Evolutionary conservation across 257 asterid genomes (phyloP), one percentile per base, ranked within the genome.

Genomic region (Solanum pinnatisectum): DNA sequence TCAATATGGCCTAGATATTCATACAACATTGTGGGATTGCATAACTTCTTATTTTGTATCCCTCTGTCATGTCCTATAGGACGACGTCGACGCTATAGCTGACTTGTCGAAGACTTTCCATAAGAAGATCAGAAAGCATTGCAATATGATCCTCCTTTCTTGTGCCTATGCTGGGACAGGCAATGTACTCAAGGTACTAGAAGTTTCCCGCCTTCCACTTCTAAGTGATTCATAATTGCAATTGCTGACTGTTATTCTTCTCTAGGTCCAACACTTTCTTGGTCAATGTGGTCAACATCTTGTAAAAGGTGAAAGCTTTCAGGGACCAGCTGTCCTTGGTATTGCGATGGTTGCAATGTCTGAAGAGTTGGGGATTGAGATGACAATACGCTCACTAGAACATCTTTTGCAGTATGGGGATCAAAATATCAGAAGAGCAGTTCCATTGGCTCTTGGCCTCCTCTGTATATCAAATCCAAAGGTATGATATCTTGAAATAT

Each of bases 131-230:
- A 92, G 98, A 87, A 94, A 93, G 91, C 94, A 95, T 68, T 96
- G 98, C 71, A 96, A 94, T 89, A 94, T 95, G 96, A 97, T 96
- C 76, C 92, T 97, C 86, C 94, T 94, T 27, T 93, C 99, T 59
- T 97, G 99, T 91, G 99, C 99, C 10, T 97, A 95, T 91, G 99
- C 99, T 4, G 99, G 99, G 89, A 96, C 98, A 0, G 99, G 99
- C 88, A 93, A 96, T 88, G 99, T 96, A 72, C 95, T 97, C 49
- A 95, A 97, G 99, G 99, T 96, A 86, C 72, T 60, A 35, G 40
- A 81, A 16, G 18, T 81, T 44, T 16, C 68, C 20, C 18, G 8
- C 85, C 42, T 35, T 81, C 20, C 68, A 46, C 68, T 46, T 46
- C 68, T 18, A 81, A 81, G 40, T 3, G 40, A 27, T 81, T 81